Evolutionary conservation across 768 basidiomycete species (phyloP).

Genomic region (Fibroporia radiculosa): DNA sequence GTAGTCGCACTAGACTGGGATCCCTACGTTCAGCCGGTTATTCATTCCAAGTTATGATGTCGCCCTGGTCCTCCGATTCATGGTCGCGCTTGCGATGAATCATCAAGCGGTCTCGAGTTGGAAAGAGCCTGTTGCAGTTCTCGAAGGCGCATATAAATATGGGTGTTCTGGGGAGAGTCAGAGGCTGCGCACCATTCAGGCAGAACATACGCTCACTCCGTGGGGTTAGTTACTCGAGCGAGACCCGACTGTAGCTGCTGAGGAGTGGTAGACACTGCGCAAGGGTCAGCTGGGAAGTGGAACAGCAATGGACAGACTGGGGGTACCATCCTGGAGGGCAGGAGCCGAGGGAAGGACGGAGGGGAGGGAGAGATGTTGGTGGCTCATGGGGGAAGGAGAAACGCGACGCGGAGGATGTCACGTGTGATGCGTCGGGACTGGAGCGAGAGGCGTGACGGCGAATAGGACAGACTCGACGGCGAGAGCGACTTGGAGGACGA

Average conservation of each 20-base stretch:
- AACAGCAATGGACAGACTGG: background rate
- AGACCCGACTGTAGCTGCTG: slow-evolving; percentile 46
- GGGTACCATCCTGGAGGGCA: slow-evolving; percentile 45
- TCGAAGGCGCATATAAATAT: slow-evolving; percentile 72
- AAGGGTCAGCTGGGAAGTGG: background rate
- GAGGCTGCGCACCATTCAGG: background rate
- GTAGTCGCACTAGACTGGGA: no score
- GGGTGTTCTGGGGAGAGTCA: slow-evolving; percentile 45
- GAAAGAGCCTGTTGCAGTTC: slow-evolving; percentile 71
- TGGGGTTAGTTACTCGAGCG: slow-evolving; percentile 56
- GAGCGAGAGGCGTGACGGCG: background rate
- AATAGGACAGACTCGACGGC: background rate
- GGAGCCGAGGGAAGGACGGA: slow-evolving; percentile 43
- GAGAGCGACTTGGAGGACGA: no score
- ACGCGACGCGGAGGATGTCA: background rate
- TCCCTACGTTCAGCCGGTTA: no score
- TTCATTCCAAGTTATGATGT: slow-evolving; percentile 72
- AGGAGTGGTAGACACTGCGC: slow-evolving; percentile 42
- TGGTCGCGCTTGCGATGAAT: slow-evolving; percentile 71
- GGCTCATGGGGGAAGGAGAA: slow-evolving; percentile 7
- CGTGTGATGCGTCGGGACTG: background rate
- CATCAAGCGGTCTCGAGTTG: slow-evolving; percentile 60
- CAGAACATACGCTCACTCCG: slow-evolving; percentile 46
- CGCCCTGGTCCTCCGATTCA: slow-evolving; percentile 40
- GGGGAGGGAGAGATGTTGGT: slow-evolving; percentile 27